Percentiles rank a stretch among this genome's conserved stretches.
These are phyloP conservation scores for Cryptococcus sp. DNA, from an alignment of 1,284 basidiomycete genomes.

Conservation along the genomic window DNA sequence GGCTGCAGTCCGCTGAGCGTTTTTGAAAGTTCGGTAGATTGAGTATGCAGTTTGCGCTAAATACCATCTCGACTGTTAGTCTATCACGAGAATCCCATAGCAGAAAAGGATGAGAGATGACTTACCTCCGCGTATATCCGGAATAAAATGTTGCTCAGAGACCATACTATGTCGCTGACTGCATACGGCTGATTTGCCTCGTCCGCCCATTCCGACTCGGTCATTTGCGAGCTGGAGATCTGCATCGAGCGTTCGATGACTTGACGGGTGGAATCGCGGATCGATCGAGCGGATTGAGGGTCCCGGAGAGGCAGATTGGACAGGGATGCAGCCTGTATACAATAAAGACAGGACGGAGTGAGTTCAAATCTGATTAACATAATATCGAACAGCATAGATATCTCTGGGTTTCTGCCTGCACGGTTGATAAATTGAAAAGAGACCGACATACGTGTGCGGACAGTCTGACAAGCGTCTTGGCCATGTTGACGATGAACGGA, in stretches of 20 bases:
- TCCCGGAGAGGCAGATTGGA: constrained; percentile 34
- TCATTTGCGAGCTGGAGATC: constrained; percentile 27
- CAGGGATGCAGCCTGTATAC: constrained; percentile 27
- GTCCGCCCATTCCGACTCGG: constrained; percentile 23
- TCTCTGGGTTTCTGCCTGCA: too few relatives aligned
- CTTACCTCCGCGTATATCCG: constrained; percentile 43
- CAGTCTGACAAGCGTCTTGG: constrained; percentile 13
- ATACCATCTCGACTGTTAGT: constrained; percentile 1
- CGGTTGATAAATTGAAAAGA: too few relatives aligned
- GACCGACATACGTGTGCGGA: constrained; percentile 1
- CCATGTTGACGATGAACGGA: constrained; percentile 28
- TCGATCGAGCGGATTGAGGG: constrained; percentile 33
- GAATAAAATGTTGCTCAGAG: constrained; percentile 41
- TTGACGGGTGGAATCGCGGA: constrained; percentile 43
- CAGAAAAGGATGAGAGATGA: neutral
- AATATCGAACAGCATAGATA: too few relatives aligned
- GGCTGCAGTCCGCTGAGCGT: constrained; percentile 33
- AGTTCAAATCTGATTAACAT: too few relatives aligned
- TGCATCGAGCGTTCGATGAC: constrained; percentile 40
- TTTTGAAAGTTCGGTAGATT: constrained; percentile 37
- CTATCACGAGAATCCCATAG: neutral
- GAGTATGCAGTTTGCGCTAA: constrained; percentile 44
- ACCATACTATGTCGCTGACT: constrained; percentile 42
- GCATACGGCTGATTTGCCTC: constrained; percentile 6
- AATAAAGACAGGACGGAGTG: too few relatives aligned